phyloP scores from a whole-genome alignment of 176 grass and related monocot genomes.

The Elaeis guineensis region DNA sequence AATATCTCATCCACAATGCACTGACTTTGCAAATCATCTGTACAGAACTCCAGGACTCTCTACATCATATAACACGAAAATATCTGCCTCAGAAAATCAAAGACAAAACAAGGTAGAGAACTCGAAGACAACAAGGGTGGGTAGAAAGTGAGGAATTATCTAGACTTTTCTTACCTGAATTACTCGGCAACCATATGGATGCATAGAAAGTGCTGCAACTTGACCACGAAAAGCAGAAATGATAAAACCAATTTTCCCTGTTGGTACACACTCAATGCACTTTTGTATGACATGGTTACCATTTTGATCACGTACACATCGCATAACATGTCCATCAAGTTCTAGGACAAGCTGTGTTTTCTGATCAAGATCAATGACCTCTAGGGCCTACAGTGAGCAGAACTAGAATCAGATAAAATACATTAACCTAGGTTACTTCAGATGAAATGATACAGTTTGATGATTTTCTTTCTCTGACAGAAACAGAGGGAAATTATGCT shows the following conservation, averaged over 20 bases:
- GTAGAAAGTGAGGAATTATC: neutral
- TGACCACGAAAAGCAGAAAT: slow-evolving; percentile 82
- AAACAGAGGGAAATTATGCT: no score
- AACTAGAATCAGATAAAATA: slow-evolving; percentile 26
- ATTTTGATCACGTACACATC: slow-evolving; percentile 95
- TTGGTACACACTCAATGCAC: slow-evolving; percentile 93
- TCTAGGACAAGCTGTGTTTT: slow-evolving; percentile 74
- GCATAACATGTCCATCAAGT: slow-evolving; percentile 85
- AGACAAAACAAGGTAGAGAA: no score
- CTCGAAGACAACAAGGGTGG: no score
- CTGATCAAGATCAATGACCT: slow-evolving; percentile 89
- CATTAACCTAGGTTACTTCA: no score
- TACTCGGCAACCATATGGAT: slow-evolving; percentile 96
- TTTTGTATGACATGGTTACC: slow-evolving; percentile 99
- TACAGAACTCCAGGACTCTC: slow-evolving; percentile 94
- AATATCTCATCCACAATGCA: slow-evolving; percentile 97
- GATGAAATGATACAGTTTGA: no score
- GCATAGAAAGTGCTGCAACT: slow-evolving; percentile 76
- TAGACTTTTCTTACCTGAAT: slow-evolving; percentile 60
- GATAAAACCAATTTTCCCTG: slow-evolving; percentile 72
- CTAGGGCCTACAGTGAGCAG: slow-evolving; percentile 60
- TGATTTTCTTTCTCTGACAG: no score
- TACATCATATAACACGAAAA: slow-evolving; percentile 9
- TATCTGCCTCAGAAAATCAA: neutral
- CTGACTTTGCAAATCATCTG: slow-evolving; percentile 63